Evolutionary conservation across 1,139 yeast species (phyloP), one percentile per base, ranked within the genome.

Genomic region (Magnusiomyces paraingens): DNA sequence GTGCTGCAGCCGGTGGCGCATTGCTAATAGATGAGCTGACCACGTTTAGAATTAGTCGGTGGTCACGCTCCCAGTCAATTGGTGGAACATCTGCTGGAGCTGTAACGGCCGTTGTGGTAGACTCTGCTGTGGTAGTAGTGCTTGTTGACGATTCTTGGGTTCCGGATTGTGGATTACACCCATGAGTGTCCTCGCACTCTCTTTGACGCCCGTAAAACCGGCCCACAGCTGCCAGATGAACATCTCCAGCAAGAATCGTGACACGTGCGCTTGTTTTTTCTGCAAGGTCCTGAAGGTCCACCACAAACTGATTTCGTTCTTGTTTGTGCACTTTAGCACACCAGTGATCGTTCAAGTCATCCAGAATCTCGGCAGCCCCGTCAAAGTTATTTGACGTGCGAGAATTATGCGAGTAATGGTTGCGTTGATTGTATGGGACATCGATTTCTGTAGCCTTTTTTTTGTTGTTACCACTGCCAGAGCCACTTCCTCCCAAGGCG

Each of bases 311-410:
- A 68, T 88, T 88, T 57, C 96, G 77, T 69, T 88, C 96, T 52
- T 72, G 70, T 67, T 88, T 88, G 65, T 91, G 99, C 66, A 84
- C 79, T 56, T 78, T 78, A 4, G 96, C 86, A 69, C 97, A 90
- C 98, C 98, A 91, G 70, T 93, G 98, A 67, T 91, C 99, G 66
- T 90, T 86, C 66, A 93, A 76, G 67, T 91, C 98, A 65, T 93
- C 98, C 61, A 91, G 76, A 17, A 91, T 81, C 70, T 91, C 98
- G 18, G 90, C 83, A 46, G 86, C 82, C 1, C 97, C 97, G 64
- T 90, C 96, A 66, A 90, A 91, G 61, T 88, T 94, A 66, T 93
- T 91, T 41, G 88, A 89, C 42, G 88, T 71, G 32, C 32, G 32
- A 4, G 8, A 26, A 8, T 26, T 26, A 8, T 26, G 32, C 32